phyloP scores from a whole-genome alignment of 768 basidiomycete genomes.

The Russula vinacea region DNA sequence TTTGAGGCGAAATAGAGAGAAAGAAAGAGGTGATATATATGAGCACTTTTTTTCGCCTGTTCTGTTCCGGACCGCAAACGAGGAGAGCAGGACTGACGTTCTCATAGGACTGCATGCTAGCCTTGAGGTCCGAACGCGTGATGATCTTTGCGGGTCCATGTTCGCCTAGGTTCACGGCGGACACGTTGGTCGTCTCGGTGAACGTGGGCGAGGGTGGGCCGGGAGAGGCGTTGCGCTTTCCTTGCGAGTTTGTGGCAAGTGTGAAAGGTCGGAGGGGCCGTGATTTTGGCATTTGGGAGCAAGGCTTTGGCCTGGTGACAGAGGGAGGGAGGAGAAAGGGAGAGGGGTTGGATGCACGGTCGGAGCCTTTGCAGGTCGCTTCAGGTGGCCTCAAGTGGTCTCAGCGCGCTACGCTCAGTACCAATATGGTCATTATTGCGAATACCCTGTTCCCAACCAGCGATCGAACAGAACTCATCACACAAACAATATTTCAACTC shows the following conservation, averaged over 20 bases:
- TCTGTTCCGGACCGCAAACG: not conserved
- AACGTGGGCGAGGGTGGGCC: constrained; percentile 80
- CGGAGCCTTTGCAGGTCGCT: not conserved
- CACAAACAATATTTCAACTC: no score
- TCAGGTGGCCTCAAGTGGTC: not conserved
- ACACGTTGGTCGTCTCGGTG: constrained; percentile 75
- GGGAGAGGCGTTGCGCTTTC: constrained; percentile 46
- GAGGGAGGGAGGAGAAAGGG: not conserved
- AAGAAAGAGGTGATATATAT: not conserved
- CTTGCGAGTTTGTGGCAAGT: constrained; percentile 34
- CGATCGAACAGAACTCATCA: no score
- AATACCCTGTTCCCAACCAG: no score
- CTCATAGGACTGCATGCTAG: constrained; percentile 75
- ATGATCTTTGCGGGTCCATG: constrained; percentile 80
- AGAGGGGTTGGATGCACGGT: not conserved
- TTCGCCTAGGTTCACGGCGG: constrained; percentile 70
- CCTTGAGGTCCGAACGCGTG: constrained; percentile 72
- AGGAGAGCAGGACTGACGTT: constrained; percentile 50
- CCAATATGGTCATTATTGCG: not conserved
- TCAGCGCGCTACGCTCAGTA: not conserved
- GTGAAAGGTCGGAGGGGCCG: constrained; percentile 56
- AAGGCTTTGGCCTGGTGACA: not conserved
- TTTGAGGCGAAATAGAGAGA: not conserved
- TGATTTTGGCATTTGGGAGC: constrained; percentile 46
- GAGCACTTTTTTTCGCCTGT: not conserved